A percentile compares a stretch with the other conserved stretches of the same genome.
Evolutionary conservation across 768 basidiomycete species (phyloP).

Genomic region (Xanthoconium purpureum): DNA sequence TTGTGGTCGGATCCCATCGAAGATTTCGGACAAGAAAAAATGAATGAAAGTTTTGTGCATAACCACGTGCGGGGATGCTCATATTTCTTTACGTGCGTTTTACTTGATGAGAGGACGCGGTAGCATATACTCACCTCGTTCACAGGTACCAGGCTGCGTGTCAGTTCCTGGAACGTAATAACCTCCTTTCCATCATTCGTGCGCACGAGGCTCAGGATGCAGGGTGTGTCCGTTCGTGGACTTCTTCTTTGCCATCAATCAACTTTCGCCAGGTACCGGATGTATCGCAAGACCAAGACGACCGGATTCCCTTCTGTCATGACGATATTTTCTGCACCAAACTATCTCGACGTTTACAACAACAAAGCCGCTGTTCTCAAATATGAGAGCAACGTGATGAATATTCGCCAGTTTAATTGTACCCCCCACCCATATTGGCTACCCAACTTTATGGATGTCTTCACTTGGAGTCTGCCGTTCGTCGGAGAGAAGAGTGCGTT

Average conservation of each 20-base stretch:
- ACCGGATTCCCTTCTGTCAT: constrained; percentile 99
- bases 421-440: constrained; percentile 97
- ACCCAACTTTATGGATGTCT: constrained; percentile 99
- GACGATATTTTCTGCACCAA: constrained; percentile 99
- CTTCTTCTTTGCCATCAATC: neutral
- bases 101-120: neutral
- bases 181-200: constrained; percentile 92
- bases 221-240: constrained; percentile 54
- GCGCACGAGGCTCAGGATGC: constrained; percentile 99
- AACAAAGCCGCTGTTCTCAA: constrained; percentile 99
- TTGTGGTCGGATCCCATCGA: constrained; percentile 98
- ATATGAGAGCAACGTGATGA: constrained; percentile 98
- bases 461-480: constrained; percentile 98
- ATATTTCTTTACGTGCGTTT: constrained; percentile 82
- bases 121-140: neutral
- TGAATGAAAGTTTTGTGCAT: constrained; percentile 84
- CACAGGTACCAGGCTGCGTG: constrained; percentile 92
- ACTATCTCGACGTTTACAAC: constrained; percentile 97
- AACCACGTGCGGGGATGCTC: constrained; percentile 97
- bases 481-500: constrained; percentile 92
- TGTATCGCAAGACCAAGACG: constrained; percentile 98
- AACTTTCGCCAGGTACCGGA: constrained; percentile 66
- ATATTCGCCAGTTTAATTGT: constrained; percentile 97
- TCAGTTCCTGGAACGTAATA: constrained; percentile 95
- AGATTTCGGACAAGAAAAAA: constrained; percentile 95